Evolutionary conservation across 352 stramenopile species (phyloP).

Genomic region (Globisporangium splendens): DNA sequence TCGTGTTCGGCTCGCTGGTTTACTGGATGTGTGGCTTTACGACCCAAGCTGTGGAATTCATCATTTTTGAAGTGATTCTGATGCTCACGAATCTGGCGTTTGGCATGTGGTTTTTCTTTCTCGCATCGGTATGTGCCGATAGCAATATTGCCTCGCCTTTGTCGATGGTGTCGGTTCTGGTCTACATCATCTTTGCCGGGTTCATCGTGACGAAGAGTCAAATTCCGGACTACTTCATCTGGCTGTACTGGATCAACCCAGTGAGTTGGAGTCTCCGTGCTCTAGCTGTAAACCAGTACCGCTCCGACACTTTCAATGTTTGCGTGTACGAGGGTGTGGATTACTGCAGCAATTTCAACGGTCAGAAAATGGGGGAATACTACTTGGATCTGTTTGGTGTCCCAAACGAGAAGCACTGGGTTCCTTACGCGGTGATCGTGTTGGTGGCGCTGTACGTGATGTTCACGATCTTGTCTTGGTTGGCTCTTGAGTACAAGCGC

Average conservation of each 20-base stretch:
- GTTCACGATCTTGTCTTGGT: not conserved
- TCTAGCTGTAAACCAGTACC: conserved; percentile 20
- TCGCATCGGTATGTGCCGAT: conserved; percentile 8
- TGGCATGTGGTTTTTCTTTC: conserved; percentile 27
- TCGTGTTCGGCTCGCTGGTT: conserved; percentile 11
- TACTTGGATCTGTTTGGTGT: conserved; percentile 32
- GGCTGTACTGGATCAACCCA: too few relatives aligned
- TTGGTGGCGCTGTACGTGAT: conserved; percentile 29
- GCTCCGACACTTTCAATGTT: conserved; percentile 3
- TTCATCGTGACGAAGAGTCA: conserved; percentile 19
- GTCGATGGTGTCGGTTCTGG: conserved; percentile 9
- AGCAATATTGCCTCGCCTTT: conserved; percentile 11
- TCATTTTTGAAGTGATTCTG: conserved; percentile 16
- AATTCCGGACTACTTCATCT: conserved; percentile 21
- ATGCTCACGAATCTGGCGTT: conserved; percentile 21
- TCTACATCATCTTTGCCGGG: conserved; percentile 23
- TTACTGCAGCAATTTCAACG: conserved; percentile 15
- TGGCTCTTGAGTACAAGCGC: conserved; percentile 1
- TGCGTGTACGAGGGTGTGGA: conserved; percentile 13
- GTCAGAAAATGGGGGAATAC: conserved; percentile 38
- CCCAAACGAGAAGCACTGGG: conserved; percentile 24
- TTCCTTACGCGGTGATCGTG: conserved; percentile 27
- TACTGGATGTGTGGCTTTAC: conserved; percentile 21
- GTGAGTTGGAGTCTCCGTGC: too few relatives aligned
- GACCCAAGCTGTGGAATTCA: not conserved